Conservation (phyloP, 1,139 yeast species). For the Tardiomyces depauwii region DNA sequence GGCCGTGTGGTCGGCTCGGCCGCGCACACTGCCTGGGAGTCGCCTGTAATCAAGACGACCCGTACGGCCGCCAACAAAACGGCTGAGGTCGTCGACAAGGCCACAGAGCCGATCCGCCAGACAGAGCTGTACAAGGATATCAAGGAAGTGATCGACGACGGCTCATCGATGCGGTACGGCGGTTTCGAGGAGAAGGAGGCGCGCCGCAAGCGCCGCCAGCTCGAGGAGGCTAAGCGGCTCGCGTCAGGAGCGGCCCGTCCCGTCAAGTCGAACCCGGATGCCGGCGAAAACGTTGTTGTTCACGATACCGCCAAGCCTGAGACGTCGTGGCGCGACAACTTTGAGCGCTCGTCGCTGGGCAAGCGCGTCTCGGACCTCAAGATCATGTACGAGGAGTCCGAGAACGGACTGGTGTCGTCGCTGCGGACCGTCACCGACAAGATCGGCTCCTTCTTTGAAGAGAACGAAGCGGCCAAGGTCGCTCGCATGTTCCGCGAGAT, state of each 20-base stretch:
- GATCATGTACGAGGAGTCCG: conserved; percentile 75
- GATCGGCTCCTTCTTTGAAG: conserved; percentile 82
- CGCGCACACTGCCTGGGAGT: conserved; percentile 93
- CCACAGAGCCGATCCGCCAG: conserved; percentile 87
- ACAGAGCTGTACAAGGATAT: conserved; percentile 87
- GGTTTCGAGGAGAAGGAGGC: conserved; percentile 83
- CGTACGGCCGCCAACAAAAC: conserved; percentile 71
- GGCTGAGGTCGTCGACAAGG: conserved; percentile 67
- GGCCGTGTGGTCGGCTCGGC: conserved; percentile 91
- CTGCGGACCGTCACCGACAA: conserved; percentile 73
- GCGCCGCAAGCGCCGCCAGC: conserved; percentile 57
- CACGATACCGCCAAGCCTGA: conserved; percentile 76
- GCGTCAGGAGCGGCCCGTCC: conserved; percentile 47
- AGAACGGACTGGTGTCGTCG: conserved; percentile 78
- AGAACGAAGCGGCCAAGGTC: conserved; percentile 92
- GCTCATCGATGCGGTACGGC: conserved; percentile 80
- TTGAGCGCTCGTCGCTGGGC: conserved; percentile 62
- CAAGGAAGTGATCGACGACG: conserved; percentile 84
- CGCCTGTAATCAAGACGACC: conserved; percentile 82
- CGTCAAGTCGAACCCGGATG: conserved; percentile 72
- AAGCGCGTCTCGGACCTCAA: conserved; percentile 50
- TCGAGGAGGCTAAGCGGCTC: conserved; percentile 43
- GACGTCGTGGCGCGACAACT: conserved; percentile 49
- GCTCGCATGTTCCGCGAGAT: conserved; percentile 73
- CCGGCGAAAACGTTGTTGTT: conserved; percentile 72